These are phyloP conservation scores for Hypomontagnella monticulosa DNA, from an alignment of 495 filamentous ascomycete genomes.

Conservation along the genomic window DNA sequence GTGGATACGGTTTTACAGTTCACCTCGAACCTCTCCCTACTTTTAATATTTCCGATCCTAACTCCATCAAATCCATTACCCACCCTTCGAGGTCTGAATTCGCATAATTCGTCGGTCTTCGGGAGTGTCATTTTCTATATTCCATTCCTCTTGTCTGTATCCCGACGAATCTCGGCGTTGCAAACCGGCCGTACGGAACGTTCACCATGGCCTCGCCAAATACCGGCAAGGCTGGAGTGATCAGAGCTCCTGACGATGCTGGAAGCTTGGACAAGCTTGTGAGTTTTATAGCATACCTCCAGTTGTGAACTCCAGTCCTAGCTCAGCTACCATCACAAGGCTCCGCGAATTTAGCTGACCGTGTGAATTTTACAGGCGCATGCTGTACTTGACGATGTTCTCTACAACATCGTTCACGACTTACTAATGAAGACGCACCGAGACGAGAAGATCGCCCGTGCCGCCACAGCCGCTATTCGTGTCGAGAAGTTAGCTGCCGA, in stretches of 20 bases:
- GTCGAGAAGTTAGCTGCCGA: constrained; percentile 73
- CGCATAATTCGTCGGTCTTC: constrained; percentile 16
- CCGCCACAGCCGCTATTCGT: constrained; percentile 75
- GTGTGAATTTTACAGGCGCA: constrained; percentile 52
- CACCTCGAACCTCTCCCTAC: constrained; percentile 23
- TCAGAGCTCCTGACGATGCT: constrained; percentile 55
- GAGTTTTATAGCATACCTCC: constrained; percentile 42
- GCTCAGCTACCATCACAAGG: constrained; percentile 14
- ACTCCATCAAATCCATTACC: constrained; percentile 20
- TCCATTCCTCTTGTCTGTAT: neutral
- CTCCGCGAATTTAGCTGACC: constrained; percentile 23
- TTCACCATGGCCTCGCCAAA: constrained; percentile 51
- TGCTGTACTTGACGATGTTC: constrained; percentile 70
- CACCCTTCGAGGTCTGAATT: constrained; percentile 12
- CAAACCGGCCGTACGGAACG: constrained; percentile 8
- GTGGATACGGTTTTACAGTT: constrained; percentile 25
- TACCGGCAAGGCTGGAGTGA: constrained; percentile 60
- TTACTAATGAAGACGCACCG: constrained; percentile 75
- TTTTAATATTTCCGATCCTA: constrained; percentile 25
- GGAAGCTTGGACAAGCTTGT: constrained; percentile 56
- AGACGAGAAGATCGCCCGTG: constrained; percentile 77
- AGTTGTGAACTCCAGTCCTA: constrained; percentile 16
- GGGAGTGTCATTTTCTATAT: neutral
- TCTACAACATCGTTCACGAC: constrained; percentile 79
- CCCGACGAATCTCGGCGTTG: constrained; percentile 9